A percentile compares a stretch with the other conserved stretches of the same genome.
Evolutionary conservation across 495 filamentous ascomycete genomes (phyloP).

Genomic region (Hypoxylon cercidicola): DNA sequence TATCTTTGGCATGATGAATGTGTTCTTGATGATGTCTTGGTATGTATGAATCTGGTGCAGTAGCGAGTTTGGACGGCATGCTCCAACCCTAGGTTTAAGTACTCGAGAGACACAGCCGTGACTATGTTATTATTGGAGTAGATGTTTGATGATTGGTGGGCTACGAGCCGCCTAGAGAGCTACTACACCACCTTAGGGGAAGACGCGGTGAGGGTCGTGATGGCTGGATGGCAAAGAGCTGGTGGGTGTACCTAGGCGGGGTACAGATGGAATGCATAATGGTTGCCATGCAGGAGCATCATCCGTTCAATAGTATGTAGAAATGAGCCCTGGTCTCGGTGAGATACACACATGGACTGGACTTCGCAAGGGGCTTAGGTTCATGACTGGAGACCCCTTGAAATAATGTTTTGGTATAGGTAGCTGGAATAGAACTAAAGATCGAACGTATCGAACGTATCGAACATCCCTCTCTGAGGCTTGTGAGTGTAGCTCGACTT

Average conservation of each 20-base stretch:
- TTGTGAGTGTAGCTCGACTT: too few relatives aligned
- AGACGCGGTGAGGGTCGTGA: slow-evolving; percentile 1
- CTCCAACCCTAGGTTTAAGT: slow-evolving; percentile 13
- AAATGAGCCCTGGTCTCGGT: not conserved
- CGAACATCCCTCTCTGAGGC: too few relatives aligned
- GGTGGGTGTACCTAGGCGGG: not conserved
- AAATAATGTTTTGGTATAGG: too few relatives aligned
- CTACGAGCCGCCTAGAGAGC: not conserved
- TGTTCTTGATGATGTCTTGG: not conserved
- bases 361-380: too few relatives aligned
- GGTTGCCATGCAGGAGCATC: not conserved
- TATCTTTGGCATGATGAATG: slow-evolving; percentile 18
- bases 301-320: not conserved
- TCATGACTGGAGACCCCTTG: too few relatives aligned
- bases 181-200: not conserved
- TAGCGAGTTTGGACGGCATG: not conserved
- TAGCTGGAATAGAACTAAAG: too few relatives aligned
- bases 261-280: slow-evolving; percentile 4
- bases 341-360: not conserved
- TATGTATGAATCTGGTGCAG: not conserved
- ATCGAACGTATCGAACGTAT: too few relatives aligned
- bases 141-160: not conserved
- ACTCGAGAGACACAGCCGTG: not conserved
- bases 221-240: not conserved
- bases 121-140: not conserved